These are phyloP conservation scores for Bjerkandera adusta DNA, from an alignment of 1,284 basidiomycete genomes.

Conservation along the genomic window DNA sequence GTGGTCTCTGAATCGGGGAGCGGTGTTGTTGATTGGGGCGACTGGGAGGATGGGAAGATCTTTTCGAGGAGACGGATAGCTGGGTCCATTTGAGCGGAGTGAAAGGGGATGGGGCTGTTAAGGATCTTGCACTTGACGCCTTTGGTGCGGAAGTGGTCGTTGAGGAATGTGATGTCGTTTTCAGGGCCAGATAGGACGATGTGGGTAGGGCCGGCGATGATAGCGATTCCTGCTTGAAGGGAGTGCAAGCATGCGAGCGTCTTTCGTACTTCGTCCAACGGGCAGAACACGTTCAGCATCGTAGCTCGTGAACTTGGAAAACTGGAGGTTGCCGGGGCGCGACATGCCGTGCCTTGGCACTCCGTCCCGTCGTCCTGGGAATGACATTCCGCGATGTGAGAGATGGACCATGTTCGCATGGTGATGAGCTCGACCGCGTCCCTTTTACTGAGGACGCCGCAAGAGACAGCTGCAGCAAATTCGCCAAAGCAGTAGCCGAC, in stretches of 20 bases:
- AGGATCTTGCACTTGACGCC: conserved; percentile 1
- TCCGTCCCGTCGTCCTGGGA: neutral
- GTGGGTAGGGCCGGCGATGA: conserved; percentile 12
- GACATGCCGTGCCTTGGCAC: neutral
- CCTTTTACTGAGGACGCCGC: conserved; percentile 11
- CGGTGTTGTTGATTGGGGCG: no score
- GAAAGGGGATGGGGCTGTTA: conserved; percentile 7
- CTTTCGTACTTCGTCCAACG: neutral
- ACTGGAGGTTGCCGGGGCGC: neutral
- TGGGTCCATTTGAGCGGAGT: conserved; percentile 7
- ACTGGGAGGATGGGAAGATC: neutral
- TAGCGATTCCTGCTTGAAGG: conserved; percentile 4
- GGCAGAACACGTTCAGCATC: conserved; percentile 13
- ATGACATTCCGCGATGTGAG: conserved; percentile 2
- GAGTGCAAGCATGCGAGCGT: neutral
- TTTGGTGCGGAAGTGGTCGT: neutral
- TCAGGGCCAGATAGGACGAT: conserved; percentile 2
- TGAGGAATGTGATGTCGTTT: neutral
- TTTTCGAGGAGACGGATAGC: neutral
- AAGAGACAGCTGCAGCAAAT: conserved; percentile 16
- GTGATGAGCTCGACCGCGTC: conserved; percentile 13
- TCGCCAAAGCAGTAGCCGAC: conserved; percentile 22
- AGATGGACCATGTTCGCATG: conserved; percentile 11
- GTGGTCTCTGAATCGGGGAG: neutral
- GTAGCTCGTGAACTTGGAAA: neutral